Base-by-base conservation (phyloP, 164 flowering plant species). In the Dillenia suffruticosa region DNA sequence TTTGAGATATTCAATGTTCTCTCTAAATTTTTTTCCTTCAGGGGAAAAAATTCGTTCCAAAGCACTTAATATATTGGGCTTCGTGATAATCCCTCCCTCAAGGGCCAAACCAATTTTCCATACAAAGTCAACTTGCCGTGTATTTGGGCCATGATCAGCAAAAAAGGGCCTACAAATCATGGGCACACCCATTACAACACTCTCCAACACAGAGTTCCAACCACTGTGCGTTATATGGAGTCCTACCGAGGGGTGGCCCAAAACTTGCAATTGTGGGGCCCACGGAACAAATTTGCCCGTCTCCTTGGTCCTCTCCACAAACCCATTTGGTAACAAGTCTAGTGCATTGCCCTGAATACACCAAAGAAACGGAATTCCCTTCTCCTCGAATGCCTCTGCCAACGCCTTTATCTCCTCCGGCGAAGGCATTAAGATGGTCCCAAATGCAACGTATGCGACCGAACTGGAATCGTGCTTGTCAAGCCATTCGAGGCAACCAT, bases 281-380 rank as follows among this genome's bases (percentile, higher is more conserved):
- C 77, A 66, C 0, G 64, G 45, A 8, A 76, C 80, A 10, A 76
- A 15, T 13, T 63, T 70, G 8, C 80, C 80, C 6, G 16, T 50
- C 12, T 11, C 12, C 5, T 52, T 55, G 1, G 70, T 68, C 46
- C 63, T 60, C 12, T 70, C 70, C n/a, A 58, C 16, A 22, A 76
- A 76, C 47, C 72, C 72, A 2, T 51, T 46, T 10, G 80, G 77
- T 24, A 76, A 26, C 40, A 26, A 5, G 40, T 26, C 40, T 5
- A 26, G 40, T 26, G 40, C 40, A 26, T 26, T 26, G 40, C 40
- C 40, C 40, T 26, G 40, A 26, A 26, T 26, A 26, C 5, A 26
- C 40, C 40, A 26, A 26, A 26, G 40, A 26, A 26, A 26, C 5
- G 40, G 40, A 26, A 26, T 26, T 26, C 3, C 40, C 40, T 26